These are phyloP conservation scores for Zymoseptoria pseudotritici DNA, from an alignment of 2,329 filamentous ascomycete species.

Conservation along the genomic window DNA sequence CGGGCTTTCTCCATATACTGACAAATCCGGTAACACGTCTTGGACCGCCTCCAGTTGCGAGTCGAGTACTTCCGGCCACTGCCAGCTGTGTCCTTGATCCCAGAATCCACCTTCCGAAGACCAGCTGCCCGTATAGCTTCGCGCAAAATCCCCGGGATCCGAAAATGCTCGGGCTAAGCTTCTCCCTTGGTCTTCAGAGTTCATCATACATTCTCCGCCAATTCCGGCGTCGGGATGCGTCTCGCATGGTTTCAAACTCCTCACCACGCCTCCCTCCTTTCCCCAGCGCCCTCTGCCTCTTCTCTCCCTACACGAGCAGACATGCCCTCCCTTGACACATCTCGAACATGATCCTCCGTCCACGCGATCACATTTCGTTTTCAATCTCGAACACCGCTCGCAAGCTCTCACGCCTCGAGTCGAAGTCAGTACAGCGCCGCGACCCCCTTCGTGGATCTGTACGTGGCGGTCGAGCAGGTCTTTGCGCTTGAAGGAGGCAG, in stretches of 20 bases:
- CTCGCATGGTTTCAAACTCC: background rate
- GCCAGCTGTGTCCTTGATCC: background rate
- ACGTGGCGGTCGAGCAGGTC: conserved; percentile 17
- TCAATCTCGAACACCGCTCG: conserved; percentile 16
- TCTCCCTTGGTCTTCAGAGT: background rate
- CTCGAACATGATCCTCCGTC: conserved; percentile 9
- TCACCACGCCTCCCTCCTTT: background rate
- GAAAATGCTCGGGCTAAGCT: background rate
- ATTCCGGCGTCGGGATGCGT: background rate
- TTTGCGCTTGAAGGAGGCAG: conserved; percentile 17
- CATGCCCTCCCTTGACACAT: conserved; percentile 11
- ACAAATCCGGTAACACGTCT: background rate
- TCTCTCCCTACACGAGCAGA: conserved; percentile 11
- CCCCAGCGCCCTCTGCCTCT: conserved; percentile 5
- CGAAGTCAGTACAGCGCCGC: conserved; percentile 3
- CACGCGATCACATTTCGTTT: conserved; percentile 16
- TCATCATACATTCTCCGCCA: background rate
- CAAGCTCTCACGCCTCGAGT: conserved; percentile 13
- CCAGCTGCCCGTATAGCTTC: background rate
- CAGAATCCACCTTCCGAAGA: background rate
- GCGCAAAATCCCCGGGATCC: background rate
- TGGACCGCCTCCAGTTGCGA: background rate
- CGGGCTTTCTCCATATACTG: background rate
- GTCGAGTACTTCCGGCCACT: background rate
- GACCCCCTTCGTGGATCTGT: conserved; percentile 11